Evolutionary conservation across 1,284 basidiomycete species (phyloP).

Genomic region (Cryptococcus sp.): DNA sequence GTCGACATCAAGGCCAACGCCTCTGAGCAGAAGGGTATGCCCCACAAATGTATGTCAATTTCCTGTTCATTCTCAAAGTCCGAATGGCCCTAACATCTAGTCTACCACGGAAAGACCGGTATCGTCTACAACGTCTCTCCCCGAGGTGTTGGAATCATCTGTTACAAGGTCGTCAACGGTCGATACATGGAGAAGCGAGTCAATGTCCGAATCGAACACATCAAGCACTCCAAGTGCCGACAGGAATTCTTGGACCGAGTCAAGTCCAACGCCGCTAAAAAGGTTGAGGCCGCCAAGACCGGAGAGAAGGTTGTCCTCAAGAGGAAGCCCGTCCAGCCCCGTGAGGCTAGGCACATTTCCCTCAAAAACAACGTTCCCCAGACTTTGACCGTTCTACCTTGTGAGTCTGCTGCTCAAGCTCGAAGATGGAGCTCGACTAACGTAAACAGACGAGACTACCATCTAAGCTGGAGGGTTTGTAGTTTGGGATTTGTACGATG

Average conservation of each 20-base stretch:
- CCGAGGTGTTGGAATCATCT: constrained; percentile 90
- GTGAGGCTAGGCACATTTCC: constrained; percentile 73
- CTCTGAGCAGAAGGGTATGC: constrained; percentile 99
- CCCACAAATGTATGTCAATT: constrained; percentile 71
- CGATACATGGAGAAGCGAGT: constrained; percentile 99
- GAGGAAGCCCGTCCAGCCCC: constrained; percentile 80
- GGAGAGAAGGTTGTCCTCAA: constrained; percentile 86
- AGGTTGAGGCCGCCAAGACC: constrained; percentile 78
- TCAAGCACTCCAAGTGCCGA: constrained; percentile 97
- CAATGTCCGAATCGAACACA: constrained; percentile 97
- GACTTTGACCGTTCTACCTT: constrained; percentile 86
- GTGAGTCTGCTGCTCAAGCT: constrained; percentile 37
- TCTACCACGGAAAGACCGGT: constrained; percentile 65
- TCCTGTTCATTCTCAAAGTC: background rate
- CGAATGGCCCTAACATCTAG: constrained; percentile 11
- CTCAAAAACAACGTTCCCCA: constrained; percentile 75
- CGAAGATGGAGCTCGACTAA: background rate
- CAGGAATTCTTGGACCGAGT: constrained; percentile 98
- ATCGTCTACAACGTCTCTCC: constrained; percentile 98
- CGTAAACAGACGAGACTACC: constrained; percentile 45
- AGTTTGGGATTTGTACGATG: constrained; percentile 39
- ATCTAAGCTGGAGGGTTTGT: constrained; percentile 37
- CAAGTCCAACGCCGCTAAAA: constrained; percentile 83
- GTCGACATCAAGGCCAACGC: constrained; percentile 99
- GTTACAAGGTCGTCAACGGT: constrained; percentile 98